Evolutionary conservation across 2,329 filamentous ascomycete genomes (phyloP).

Genomic region (Xylaria sp.): DNA sequence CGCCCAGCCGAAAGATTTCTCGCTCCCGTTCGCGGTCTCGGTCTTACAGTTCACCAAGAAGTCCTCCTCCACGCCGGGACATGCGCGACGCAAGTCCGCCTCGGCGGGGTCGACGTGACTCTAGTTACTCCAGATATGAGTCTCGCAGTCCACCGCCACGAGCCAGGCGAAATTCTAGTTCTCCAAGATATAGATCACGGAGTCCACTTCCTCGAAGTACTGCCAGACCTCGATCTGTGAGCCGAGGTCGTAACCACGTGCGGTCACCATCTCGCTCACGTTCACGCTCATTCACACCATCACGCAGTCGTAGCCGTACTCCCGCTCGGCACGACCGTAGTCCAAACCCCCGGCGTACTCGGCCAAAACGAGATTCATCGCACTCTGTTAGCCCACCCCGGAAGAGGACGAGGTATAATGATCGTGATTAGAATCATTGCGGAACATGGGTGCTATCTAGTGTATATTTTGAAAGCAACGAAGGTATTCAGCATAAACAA

Average conservation of each 20-base stretch:
- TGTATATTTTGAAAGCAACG: slow-evolving; percentile 23
- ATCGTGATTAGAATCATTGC: slow-evolving; percentile 25
- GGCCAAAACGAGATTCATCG: slow-evolving; percentile 40
- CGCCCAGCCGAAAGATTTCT: slow-evolving; percentile 42
- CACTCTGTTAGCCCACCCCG: slow-evolving; percentile 37
- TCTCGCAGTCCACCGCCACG: slow-evolving; percentile 42
- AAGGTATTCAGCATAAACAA: neutral
- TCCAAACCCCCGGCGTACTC: slow-evolving; percentile 41
- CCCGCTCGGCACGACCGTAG: slow-evolving; percentile 39
- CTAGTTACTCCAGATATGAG: slow-evolving; percentile 32
- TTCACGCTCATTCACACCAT: slow-evolving; percentile 43
- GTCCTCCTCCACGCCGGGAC: slow-evolving; percentile 26
- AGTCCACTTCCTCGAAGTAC: slow-evolving; percentile 34
- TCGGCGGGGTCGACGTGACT: slow-evolving; percentile 28
- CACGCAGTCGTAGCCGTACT: slow-evolving; percentile 43
- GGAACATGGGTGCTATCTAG: neutral
- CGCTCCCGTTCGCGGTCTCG: slow-evolving; percentile 34
- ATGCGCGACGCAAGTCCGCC: slow-evolving; percentile 30
- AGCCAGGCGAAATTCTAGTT: slow-evolving; percentile 34
- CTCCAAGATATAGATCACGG: slow-evolving; percentile 34
- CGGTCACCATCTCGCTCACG: slow-evolving; percentile 41
- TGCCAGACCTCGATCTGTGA: slow-evolving; percentile 40
- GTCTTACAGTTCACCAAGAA: slow-evolving; percentile 37
- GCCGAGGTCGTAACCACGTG: slow-evolving; percentile 41
- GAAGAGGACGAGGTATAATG: slow-evolving; percentile 43